Evolutionary conservation across 2,329 filamentous ascomycete genomes (phyloP).

Genomic region (Diaporthe caulivora): DNA sequence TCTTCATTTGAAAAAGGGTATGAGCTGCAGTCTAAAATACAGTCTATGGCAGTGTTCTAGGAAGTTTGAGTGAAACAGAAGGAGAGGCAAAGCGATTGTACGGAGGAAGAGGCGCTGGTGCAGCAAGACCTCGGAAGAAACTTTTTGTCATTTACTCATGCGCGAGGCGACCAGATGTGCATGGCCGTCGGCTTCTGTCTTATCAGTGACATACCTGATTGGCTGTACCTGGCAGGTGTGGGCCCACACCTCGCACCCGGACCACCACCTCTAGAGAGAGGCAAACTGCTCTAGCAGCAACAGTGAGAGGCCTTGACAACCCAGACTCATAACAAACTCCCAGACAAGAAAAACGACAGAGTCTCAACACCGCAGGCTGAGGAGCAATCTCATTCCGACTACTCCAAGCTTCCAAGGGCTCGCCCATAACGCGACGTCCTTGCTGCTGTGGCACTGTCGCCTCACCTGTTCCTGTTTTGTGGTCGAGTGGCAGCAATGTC

Average conservation of each 20-base stretch:
- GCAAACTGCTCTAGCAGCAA: constrained; percentile 3
- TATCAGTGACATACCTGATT: constrained; percentile 7
- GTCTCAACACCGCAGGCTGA: neutral
- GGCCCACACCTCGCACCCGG: neutral
- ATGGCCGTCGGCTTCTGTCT: neutral
- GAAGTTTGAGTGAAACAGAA: neutral
- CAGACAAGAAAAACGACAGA: neutral
- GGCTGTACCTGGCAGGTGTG: neutral
- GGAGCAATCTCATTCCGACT: neutral
- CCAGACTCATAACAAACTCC: neutral
- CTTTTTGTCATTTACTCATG: constrained; percentile 28
- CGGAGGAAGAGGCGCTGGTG: neutral
- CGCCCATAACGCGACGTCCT: neutral
- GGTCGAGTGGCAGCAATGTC: constrained; percentile 33
- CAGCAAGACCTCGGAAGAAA: constrained; percentile 8
- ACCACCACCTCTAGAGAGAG: neutral
- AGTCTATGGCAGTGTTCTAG: constrained; percentile 8
- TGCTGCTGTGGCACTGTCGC: neutral
- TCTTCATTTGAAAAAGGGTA: constrained; percentile 29
- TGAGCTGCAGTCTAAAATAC: constrained; percentile 11
- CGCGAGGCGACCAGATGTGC: neutral
- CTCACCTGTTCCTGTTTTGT: neutral
- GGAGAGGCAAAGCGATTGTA: neutral
- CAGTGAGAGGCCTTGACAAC: neutral
- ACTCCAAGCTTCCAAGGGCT: neutral